Percentiles rank a stretch among this genome's conserved stretches.
Conservation (phyloP, 169 alveolate species). For the Eimeria maxima region DNA sequence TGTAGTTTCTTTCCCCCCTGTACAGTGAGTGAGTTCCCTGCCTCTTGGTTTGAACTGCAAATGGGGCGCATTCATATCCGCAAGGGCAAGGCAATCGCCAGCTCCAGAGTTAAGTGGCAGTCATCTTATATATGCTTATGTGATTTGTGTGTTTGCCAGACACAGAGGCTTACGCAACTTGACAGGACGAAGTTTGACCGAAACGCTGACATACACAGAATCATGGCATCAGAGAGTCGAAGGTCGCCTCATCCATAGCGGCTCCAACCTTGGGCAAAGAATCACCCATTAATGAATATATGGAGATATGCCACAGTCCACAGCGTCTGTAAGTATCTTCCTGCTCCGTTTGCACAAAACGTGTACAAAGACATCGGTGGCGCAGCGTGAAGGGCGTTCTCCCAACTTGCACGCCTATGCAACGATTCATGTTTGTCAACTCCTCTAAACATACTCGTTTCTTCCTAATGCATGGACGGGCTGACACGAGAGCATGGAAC, state of each 20-base stretch:
- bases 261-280: not conserved
- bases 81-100: not conserved
- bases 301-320: not conserved
- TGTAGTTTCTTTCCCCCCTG: not conserved
- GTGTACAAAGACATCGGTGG: not conserved
- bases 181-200: not conserved
- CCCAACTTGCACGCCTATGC: too few relatives aligned
- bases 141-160: not conserved
- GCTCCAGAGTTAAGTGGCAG: not conserved
- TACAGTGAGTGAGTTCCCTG: conserved; percentile 27
- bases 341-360: not conserved
- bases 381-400: too few relatives aligned
- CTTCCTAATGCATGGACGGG: too few relatives aligned
- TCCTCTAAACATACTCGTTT: too few relatives aligned
- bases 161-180: not conserved
- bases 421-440: too few relatives aligned
- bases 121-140: not conserved
- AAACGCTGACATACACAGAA: not conserved
- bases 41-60: not conserved
- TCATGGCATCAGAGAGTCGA: not conserved
- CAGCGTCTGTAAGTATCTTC: not conserved
- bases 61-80: not conserved
- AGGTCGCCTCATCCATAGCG: not conserved
- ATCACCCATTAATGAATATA: not conserved
- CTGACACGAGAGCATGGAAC: not conserved